phyloP scores from a whole-genome alignment of 352 stramenopile genomes.

The Pythium utonaiense region DNA sequence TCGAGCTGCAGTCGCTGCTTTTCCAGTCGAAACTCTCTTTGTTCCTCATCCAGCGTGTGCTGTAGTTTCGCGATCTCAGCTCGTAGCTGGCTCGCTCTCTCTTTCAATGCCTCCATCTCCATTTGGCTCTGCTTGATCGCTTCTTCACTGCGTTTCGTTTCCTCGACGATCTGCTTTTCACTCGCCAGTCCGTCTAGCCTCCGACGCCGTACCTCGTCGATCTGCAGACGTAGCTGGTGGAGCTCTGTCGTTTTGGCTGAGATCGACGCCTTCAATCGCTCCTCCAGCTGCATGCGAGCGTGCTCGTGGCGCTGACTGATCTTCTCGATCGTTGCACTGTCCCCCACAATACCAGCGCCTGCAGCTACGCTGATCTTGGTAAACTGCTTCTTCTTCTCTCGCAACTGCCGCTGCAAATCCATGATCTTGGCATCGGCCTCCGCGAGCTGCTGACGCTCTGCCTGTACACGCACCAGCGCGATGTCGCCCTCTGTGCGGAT shows the following conservation, averaged over 20 bases:
- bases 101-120: conserved; percentile 44
- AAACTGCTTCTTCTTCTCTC: conserved; percentile 82
- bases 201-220: conserved; percentile 41
- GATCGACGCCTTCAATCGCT: conserved; percentile 48
- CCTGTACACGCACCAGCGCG: conserved; percentile 59
- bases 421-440: conserved; percentile 84
- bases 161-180: conserved; percentile 42
- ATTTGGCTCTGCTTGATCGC: conserved; percentile 31
- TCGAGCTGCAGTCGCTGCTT: conserved; percentile 42
- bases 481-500: conserved; percentile 69
- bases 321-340: conserved; percentile 26
- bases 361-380: conserved; percentile 20
- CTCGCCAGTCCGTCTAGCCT: conserved; percentile 37
- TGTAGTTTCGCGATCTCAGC: conserved; percentile 39
- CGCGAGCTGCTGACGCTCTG: conserved; percentile 87
- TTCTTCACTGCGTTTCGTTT: conserved; percentile 33
- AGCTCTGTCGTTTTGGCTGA: conserved; percentile 51
- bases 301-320: conserved; percentile 37
- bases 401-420: conserved; percentile 78
- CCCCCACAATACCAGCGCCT: conserved; percentile 6
- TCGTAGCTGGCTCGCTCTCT: conserved; percentile 28
- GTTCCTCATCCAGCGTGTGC: conserved; percentile 43
- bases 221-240: conserved; percentile 40
- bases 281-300: conserved; percentile 70
- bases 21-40: conserved; percentile 46